A percentile compares a stretch with the other conserved stretches of the same genome.
These are phyloP conservation scores for Pleurotus tuoliensis DNA, from an alignment of 768 basidiomycete species.

Conservation along the genomic window DNA sequence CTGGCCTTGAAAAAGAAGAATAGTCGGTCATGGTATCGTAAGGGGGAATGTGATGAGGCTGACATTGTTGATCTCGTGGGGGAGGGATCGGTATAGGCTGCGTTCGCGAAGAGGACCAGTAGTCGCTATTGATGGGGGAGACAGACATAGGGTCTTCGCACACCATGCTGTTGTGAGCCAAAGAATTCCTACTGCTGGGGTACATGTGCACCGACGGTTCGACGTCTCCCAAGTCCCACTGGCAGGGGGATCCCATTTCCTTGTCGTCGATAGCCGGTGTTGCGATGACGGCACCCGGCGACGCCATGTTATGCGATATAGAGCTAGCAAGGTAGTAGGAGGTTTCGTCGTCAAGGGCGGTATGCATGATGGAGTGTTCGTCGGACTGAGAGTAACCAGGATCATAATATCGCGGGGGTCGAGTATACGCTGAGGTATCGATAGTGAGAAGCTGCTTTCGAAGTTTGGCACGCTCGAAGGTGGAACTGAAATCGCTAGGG, in stretches of 20 bases:
- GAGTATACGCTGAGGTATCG: conserved; percentile 44
- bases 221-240: conserved; percentile 41
- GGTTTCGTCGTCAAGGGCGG: conserved; percentile 65
- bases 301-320: conserved; percentile 32
- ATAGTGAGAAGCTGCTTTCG: conserved; percentile 49
- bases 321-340: conserved; percentile 51
- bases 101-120: conserved; percentile 27
- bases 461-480: conserved; percentile 30
- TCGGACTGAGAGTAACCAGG: conserved; percentile 37
- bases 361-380: conserved; percentile 67
- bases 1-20: conserved; percentile 35
- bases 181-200: conserved; percentile 35
- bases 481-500: conserved; percentile 46
- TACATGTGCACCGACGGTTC: conserved; percentile 32
- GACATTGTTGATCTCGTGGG: conserved; percentile 18
- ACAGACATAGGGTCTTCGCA: conserved; percentile 30
- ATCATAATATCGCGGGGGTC: conserved; percentile 43
- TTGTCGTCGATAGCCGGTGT: conserved; percentile 47
- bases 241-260: conserved; percentile 49
- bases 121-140: conserved; percentile 24
- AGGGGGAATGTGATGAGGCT: conserved; percentile 42
- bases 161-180: conserved; percentile 24
- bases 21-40: conserved; percentile 37
- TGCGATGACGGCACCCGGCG: conserved; percentile 34
- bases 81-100: conserved; percentile 29